Percentiles rank a stretch among this genome's conserved stretches.
Evolutionary conservation across 1,284 basidiomycete species (phyloP).

Genomic region (Sanghuangporus sanghuang): DNA sequence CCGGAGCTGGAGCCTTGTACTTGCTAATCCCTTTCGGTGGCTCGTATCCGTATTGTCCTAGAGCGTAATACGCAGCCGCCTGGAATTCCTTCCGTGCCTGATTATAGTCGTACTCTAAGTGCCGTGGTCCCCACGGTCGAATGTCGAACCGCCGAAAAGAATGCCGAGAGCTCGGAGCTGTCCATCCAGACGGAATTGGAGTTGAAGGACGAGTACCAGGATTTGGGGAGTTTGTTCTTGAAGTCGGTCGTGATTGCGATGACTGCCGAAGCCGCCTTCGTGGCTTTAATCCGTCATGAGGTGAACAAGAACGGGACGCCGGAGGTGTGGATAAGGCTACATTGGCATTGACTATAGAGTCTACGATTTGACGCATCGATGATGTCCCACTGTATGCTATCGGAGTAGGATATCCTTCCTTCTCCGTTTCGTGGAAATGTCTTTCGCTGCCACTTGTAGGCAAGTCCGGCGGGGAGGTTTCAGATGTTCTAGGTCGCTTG

Average conservation of each 20-base stretch:
- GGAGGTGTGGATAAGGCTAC: conserved; percentile 10
- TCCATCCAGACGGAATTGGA: conserved; percentile 9
- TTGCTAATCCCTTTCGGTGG: conserved; percentile 8
- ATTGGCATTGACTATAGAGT: conserved; percentile 11
- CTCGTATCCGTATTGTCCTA: conserved; percentile 15
- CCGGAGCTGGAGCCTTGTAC: conserved; percentile 1
- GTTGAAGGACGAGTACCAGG: not conserved
- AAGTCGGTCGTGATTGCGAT: conserved; percentile 9
- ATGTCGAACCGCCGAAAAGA: conserved; percentile 13
- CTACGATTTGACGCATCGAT: conserved; percentile 10
- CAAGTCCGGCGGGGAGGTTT: not conserved
- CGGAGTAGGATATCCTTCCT: not conserved
- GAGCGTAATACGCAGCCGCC: conserved; percentile 14
- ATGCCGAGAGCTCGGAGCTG: conserved; percentile 9
- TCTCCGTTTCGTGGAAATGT: not conserved
- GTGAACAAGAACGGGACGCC: conserved; percentile 4
- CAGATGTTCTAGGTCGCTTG: not conserved
- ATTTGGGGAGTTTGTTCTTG: conserved; percentile 4
- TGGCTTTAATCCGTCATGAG: not conserved
- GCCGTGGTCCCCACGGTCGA: conserved; percentile 15
- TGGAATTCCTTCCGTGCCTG: conserved; percentile 16
- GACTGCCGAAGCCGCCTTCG: not conserved
- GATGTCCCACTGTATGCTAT: conserved; percentile 6
- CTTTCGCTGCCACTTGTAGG: not conserved
- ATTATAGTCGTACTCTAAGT: conserved; percentile 17